Evolutionary conservation across 805 yeast species (phyloP).

Genomic region (Ogataea ganodermae): DNA sequence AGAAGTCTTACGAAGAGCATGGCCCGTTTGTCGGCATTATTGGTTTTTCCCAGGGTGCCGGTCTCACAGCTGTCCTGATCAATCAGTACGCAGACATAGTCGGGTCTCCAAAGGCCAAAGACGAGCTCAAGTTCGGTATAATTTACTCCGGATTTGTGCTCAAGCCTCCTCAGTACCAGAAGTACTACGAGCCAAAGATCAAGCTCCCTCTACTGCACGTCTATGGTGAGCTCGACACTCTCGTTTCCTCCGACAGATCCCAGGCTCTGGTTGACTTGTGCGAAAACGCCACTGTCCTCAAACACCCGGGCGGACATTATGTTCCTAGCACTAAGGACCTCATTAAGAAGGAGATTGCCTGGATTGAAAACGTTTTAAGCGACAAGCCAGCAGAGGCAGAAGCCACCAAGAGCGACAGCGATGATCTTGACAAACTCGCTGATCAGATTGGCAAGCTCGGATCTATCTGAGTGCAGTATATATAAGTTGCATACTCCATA

Average conservation of each 20-base stretch:
- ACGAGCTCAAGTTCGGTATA: constrained; percentile 66
- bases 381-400: constrained; percentile 10
- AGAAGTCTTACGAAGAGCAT: constrained; percentile 49
- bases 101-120: constrained; percentile 43
- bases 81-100: constrained; percentile 58
- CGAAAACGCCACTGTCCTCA: constrained; percentile 48
- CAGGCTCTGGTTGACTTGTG: constrained; percentile 59
- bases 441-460: constrained; percentile 35
- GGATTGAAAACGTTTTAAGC: constrained; percentile 33
- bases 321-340: constrained; percentile 80
- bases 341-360: constrained; percentile 35
- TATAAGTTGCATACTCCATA: no score
- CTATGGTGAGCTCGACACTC: constrained; percentile 83
- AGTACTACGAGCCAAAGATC: constrained; percentile 32
- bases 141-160: constrained; percentile 65
- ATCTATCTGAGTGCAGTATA: constrained; percentile 20
- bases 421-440: constrained; percentile 28
- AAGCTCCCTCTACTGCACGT: constrained; percentile 62
- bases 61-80: constrained; percentile 70
- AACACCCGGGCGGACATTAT: constrained; percentile 96
- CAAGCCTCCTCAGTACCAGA: constrained; percentile 30
- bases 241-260: constrained; percentile 75
- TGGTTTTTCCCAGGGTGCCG: constrained; percentile 96
- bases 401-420: constrained; percentile 14
- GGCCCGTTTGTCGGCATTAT: constrained; percentile 88